Evolutionary conservation across 2,329 filamentous ascomycete genomes (phyloP), one percentile per base, ranked within the genome.

Genomic region (Bertia moriformis): DNA sequence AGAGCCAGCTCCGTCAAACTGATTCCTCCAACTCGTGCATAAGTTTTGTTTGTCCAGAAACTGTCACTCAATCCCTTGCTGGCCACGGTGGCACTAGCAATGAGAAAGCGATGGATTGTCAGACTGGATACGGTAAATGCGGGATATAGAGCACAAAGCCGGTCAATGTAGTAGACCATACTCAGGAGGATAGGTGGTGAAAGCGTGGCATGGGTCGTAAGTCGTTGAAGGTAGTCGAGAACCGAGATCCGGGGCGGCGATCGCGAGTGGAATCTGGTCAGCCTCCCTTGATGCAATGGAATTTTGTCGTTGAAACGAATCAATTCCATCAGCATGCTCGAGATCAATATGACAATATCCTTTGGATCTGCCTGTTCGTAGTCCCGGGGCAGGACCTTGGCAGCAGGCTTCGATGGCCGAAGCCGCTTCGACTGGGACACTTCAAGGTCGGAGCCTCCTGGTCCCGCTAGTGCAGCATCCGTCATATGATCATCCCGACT

Each of bases 151-250:
- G 69, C 67, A 52, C 75, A 80, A n/a, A 80, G 62, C 27, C 71
- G 69, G 55, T 80, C 75, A 47, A 80, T 78, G 48, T 79, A 80
- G 48, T 72, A 80, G 38, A 80, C 75, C 71, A 80, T 78, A 50
- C 73, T 77, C 36, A 80, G 65, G 14, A 80, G 58, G 40, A 80
- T 78, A 0, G 75, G 75, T 14, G 75, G 73, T 2, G 73, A 74
- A 14, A 80, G 61, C 0, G 75, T 79, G 15, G 75, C 75, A 47
- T 80, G 75, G 13, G 75, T 74, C 19, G 77, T 77, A 18, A 80
- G 59, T 33, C 75, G 72, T 44, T 74, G 69, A 15, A 80, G 62
- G 50, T 80, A 80, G 48, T 79, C 75, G 43, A 66, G 66, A 18
- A 80, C 73, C 18, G 71, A 76, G 33, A 80, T 80, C 39, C 70